These are phyloP conservation scores for Termitomyces sp. DNA, from an alignment of 768 basidiomycete genomes.

Conservation along the genomic window DNA sequence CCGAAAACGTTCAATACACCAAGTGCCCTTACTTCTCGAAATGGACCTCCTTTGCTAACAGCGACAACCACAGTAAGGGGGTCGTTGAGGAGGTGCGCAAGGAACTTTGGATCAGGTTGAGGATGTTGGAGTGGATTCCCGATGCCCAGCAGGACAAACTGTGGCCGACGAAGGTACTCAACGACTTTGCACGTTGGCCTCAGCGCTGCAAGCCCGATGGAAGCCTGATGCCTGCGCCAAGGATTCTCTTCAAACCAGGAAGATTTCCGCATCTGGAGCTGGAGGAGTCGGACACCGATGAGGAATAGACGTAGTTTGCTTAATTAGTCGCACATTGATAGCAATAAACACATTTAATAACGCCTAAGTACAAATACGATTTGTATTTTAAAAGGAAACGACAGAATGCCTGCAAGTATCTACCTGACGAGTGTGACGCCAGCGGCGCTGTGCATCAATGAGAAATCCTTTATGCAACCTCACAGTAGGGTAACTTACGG, in stretches of 20 bases:
- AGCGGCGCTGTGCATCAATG: no score
- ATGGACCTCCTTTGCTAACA: neutral
- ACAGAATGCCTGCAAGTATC: no score
- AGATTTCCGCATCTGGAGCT: neutral
- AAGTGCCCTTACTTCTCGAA: neutral
- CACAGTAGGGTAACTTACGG: no score
- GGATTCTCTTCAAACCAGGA: neutral
- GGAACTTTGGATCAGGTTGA: neutral
- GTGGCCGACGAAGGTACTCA: neutral
- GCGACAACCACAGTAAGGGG: neutral
- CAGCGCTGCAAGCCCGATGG: neutral
- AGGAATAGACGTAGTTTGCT: no score
- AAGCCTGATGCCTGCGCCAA: neutral
- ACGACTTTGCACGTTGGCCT: neutral
- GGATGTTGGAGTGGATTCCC: neutral
- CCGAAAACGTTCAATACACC: neutral
- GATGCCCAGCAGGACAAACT: neutral
- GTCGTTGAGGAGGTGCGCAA: neutral
- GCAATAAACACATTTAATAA: no score
- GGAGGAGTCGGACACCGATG: no score
- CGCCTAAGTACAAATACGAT: no score
- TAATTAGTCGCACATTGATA: no score
- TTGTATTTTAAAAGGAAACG: no score
- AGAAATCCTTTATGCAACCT: no score
- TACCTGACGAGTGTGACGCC: no score